Base-by-base conservation (phyloP, 2,329 filamentous ascomycete genomes). In the Fusarium sp. region DNA sequence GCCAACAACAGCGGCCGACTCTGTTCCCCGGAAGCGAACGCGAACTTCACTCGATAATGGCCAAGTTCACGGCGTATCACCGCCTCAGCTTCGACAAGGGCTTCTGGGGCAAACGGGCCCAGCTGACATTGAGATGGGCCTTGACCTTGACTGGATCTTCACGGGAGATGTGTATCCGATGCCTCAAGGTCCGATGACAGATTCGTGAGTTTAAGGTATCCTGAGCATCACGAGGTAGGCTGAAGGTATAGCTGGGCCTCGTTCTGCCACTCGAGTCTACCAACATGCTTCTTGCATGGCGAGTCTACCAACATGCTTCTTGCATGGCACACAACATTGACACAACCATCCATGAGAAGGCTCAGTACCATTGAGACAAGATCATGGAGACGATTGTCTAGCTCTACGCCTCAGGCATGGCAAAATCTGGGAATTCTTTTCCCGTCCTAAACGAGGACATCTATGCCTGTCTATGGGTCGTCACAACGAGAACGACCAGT, bases 101-200 rank as follows among this genome's bases (percentile, higher is more conserved):
- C 50, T 69, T 13, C 27, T 59, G 6, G 61, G 40, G 4, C 38
- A 42, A 2, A 68, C 61, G 16, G 63, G 58, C 1, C 61, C 64
- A 4, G 64, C 58, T 6, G 68, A 69, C 20, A 62, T 70, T 10
- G 64, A 69, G 11, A 65, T 69, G 49, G 66, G 63, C 4, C 58
- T 67, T 18, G 68, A 71, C 16, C 25, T 71, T 20, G 68, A 71
- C 27, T 71, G 68, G 68, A 71, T 71, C 49, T 64, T 70, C 29
- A 62, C 68, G 2, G 68, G 51, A n/a, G 68, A 70, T n/a, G 31
- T 36, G 33, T 68, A 68, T 55, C 20, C 58, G 4, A 16, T 63
- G 6, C 49, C 65, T 25, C 36, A 61, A 25, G 56, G 13, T 18
- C 13, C 54, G 11, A 55, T 53, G 16, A 42, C 54, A 20, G 40